Evolutionary conservation across 2,329 filamentous ascomycete genomes (phyloP), one percentile per base, ranked within the genome.

Genomic region (Cercospora citrullina): DNA sequence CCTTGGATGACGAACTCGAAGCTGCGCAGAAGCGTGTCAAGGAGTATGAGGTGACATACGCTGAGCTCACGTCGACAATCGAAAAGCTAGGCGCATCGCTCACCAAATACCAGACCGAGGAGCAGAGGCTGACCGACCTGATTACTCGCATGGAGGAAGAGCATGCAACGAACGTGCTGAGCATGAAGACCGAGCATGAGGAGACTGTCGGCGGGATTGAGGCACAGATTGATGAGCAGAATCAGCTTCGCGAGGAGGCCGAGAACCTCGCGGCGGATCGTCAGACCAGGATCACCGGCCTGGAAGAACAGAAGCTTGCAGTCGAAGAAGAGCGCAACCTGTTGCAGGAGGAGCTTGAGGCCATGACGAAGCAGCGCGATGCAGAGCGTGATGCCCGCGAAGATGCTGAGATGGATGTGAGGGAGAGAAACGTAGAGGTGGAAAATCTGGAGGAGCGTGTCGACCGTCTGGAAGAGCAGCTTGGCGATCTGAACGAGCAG

Each of bases 71-170:
- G n/a, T 75, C 69, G 8, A 75, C 73, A 26, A 67, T 81, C 12
- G 75, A 78, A 21, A 79, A 77, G 26, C 75, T 83, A n/a, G 76
- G 76, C 8, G 69, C 74, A 16, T 78, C 79, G 9, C 71, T 84
- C 36, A 75, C 81, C 14, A 74, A 74, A 12, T 83, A 82, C 69
- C 78, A 77, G 31, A 68, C 70, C 9, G 80, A 83, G 33, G 77
- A 82, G 60, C 72, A 76, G 23, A 74, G 75, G 14, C 73, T 82
- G 39, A 77, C 78, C 4, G 67, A 71, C 18, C 77, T 81, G 7
- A 78, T 83, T 45, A 76, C 73, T 2, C 72, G 72, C 4, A 79
- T 82, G 68, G 81, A 84, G 69, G 68, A 77, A 12, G 77, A 81
- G 31, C 79, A 83, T 64, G 69, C 72, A 4, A 72, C 73, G 1